Evolutionary conservation across 2,329 filamentous ascomycete genomes (phyloP), one percentile per base, ranked within the genome.

Genomic region (Claviceps pazoutovae): DNA sequence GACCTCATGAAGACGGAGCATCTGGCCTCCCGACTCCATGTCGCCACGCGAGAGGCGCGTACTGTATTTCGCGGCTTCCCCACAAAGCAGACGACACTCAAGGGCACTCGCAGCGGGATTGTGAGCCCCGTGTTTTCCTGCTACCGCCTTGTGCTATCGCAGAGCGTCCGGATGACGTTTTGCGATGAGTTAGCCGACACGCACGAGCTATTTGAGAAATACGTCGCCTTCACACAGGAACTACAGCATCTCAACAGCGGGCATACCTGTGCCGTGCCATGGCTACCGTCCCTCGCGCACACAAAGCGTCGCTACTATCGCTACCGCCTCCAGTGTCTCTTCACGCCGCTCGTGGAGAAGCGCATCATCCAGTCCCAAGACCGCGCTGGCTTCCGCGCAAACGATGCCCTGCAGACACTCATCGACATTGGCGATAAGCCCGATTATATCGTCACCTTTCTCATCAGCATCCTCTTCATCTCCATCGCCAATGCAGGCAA

Each of bases 1-100:
- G 50, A 51, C 7, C 21, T 53, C 2, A 39, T 42, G 48, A 51
- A 47, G 23, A 41, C 53, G 8, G 49, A 51, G 30, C 46, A 51
- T 5, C 30, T 56, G 43, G 14, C 23, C 14, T 45, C 23, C 43
- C 46, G 52, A 36, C 48, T 53, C 6, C 34, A 16, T 34, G 6
- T 16, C 13, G 14, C 43, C 5, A 45, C 42, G 4, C 26, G 36
- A 8, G 53, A 52, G 30, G 16, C 37, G 4, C 50, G 19, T 19
- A 11, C 5, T 2, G 13, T 16, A 2, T 48, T 52, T n/a, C 3
- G 30, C 11, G 50, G n/a, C 2, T n/a, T 44, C 17, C 16, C 44
- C 5, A 41, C 5, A 17, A 4, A 11, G n/a, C 16, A 17, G 39
- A 17, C 39, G n/a, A 41, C 16, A 4, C 7, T 3, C 8, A 2